phyloP scores from a whole-genome alignment of 1,284 basidiomycete species.

The Amylostereum areolatum region DNA sequence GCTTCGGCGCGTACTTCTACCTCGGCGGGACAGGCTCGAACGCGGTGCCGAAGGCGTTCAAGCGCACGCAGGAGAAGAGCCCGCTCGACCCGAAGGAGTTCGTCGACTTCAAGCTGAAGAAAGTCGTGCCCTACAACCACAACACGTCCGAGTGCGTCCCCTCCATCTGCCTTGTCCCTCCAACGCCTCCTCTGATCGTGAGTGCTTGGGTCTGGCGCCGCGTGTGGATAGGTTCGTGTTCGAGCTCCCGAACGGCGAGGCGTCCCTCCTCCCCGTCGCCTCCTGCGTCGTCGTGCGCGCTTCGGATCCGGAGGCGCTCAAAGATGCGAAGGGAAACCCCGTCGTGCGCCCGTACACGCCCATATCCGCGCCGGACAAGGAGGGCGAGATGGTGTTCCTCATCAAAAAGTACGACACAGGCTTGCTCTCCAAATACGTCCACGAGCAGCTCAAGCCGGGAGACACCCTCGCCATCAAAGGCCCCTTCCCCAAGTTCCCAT shows the following conservation, averaged over 20 bases:
- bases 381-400: conserved; percentile 76
- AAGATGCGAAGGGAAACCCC: conserved; percentile 83
- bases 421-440: conserved; percentile 76
- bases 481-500: conserved; percentile 80
- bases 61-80: conserved; percentile 44
- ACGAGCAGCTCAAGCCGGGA: conserved; percentile 60
- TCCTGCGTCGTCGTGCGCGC: conserved; percentile 61
- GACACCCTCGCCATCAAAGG: conserved; percentile 88
- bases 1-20: conserved; percentile 48
- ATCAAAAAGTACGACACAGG: conserved; percentile 85
- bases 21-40: conserved; percentile 23
- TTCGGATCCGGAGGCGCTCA: conserved; percentile 52
- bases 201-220: background rate
- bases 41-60: conserved; percentile 18
- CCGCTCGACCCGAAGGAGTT: conserved; percentile 72
- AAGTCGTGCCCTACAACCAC: conserved; percentile 89
- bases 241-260: conserved; percentile 77
- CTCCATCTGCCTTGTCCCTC: background rate
- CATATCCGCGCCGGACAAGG: conserved; percentile 64
- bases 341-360: conserved; percentile 88
- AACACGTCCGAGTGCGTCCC: conserved; percentile 65
- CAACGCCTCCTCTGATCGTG: background rate
- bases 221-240: conserved; percentile 66
- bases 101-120: conserved; percentile 77
- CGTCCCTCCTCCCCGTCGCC: conserved; percentile 72